These are phyloP conservation scores for Teunomyces lycoperdinae DNA, from an alignment of 805 yeast genomes.

Conservation along the genomic window DNA sequence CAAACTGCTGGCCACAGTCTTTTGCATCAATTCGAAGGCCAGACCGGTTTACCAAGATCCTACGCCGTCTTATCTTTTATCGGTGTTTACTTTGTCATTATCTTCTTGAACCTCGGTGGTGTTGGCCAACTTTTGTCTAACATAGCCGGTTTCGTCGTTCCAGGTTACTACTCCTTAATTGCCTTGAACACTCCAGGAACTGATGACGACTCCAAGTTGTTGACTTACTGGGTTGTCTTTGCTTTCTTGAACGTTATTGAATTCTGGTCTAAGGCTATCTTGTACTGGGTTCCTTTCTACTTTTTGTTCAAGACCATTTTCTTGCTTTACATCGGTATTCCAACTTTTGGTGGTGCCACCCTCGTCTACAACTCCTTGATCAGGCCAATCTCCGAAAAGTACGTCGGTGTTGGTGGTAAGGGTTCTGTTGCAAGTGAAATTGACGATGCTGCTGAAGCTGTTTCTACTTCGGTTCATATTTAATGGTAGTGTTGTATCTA, in stretches of 20 bases:
- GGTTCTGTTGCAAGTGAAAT: slow-evolving; percentile 39
- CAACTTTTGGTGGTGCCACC: slow-evolving; percentile 83
- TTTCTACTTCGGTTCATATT: slow-evolving; percentile 18
- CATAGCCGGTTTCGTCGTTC: slow-evolving; percentile 85
- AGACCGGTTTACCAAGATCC: slow-evolving; percentile 72
- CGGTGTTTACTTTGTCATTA: slow-evolving; percentile 66
- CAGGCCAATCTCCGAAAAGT: slow-evolving; percentile 59
- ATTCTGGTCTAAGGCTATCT: slow-evolving; percentile 91
- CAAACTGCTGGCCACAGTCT: slow-evolving; percentile 27
- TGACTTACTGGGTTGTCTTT: slow-evolving; percentile 98
- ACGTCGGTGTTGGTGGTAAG: slow-evolving; percentile 24
- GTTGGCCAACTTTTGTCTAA: slow-evolving; percentile 92
- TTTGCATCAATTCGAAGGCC: slow-evolving; percentile 38
- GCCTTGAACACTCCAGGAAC: slow-evolving; percentile 73
- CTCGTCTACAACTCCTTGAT: slow-evolving; percentile 62
- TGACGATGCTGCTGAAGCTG: slow-evolving; percentile 47
- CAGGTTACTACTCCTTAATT: slow-evolving; percentile 82
- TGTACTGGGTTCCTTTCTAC: slow-evolving; percentile 96
- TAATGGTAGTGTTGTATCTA: not conserved
- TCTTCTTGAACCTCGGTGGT: slow-evolving; percentile 90
- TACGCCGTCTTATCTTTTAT: slow-evolving; percentile 71
- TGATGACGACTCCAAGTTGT: slow-evolving; percentile 79
- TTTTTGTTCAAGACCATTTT: slow-evolving; percentile 88
- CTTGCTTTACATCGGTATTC: slow-evolving; percentile 84
- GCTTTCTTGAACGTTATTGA: slow-evolving; percentile 88